phyloP scores from a whole-genome alignment of 257 asterid genomes.

The Voacanga thouarsii region DNA sequence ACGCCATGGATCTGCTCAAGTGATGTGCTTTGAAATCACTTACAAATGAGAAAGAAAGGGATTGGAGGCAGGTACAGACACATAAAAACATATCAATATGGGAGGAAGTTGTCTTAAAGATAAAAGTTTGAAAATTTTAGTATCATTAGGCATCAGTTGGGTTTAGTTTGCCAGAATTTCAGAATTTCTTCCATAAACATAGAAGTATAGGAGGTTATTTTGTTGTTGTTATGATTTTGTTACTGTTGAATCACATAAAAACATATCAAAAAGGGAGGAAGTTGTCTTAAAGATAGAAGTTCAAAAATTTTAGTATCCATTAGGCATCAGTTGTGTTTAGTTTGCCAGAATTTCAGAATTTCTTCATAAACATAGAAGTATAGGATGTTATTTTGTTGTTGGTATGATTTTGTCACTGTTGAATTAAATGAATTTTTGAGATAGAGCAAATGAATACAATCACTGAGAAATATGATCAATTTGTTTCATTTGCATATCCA shows the following conservation, averaged over 20 bases:
- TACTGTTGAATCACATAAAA: not conserved
- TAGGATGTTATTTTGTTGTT: not conserved
- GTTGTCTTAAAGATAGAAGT: not conserved
- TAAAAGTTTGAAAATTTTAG: not conserved
- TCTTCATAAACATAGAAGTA: not conserved
- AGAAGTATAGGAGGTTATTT: not conserved
- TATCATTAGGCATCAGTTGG: not conserved
- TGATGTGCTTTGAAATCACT: not conserved
- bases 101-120: not conserved
- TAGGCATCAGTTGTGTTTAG: not conserved
- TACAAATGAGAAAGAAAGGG: not conserved
- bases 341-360: not conserved
- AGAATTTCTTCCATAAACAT: not conserved
- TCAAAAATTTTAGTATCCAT: not conserved
- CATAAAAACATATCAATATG: not conserved
- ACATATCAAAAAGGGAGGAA: not conserved
- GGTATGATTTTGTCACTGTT: not conserved
- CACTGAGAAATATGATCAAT: not conserved
- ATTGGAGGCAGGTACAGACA: not conserved
- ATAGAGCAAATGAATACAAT: not conserved
- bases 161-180: too few relatives aligned
- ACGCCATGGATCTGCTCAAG: not conserved
- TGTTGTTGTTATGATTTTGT: not conserved
- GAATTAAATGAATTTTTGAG: not conserved
- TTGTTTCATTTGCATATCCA: not conserved